Evolutionary conservation across 2,329 filamentous ascomycete species (phyloP).

Genomic region (Neoscytalidium dimidiatum): DNA sequence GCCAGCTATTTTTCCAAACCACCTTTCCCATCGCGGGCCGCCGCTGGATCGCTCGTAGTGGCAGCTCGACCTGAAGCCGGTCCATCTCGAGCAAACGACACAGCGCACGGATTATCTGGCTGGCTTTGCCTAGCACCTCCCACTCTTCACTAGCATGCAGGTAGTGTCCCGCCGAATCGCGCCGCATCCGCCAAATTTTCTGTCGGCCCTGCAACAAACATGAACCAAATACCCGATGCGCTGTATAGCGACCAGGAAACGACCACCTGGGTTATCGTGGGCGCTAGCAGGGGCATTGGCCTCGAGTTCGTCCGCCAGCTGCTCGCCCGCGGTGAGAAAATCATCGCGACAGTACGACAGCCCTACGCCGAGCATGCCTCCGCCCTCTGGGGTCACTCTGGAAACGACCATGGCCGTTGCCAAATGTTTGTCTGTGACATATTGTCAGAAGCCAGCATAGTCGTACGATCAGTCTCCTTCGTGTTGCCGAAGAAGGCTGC

Average conservation of each 20-base stretch:
- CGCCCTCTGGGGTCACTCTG: conserved; percentile 43
- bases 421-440: conserved; percentile 56
- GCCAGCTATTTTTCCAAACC: conserved; percentile 1
- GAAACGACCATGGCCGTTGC: conserved; percentile 48
- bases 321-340: conserved; percentile 47
- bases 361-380: conserved; percentile 42
- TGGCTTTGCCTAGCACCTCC: conserved; percentile 12
- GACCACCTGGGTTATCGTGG: conserved; percentile 50
- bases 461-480: conserved; percentile 30
- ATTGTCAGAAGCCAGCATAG: conserved; percentile 54
- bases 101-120: neutral
- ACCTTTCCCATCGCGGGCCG: neutral
- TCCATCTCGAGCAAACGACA: neutral
- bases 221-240: conserved; percentile 47
- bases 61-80: neutral
- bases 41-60: neutral
- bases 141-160: conserved; percentile 18
- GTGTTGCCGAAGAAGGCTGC: neutral
- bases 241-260: conserved; percentile 43
- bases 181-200: conserved; percentile 3
- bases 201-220: conserved; percentile 25
- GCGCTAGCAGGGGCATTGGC: conserved; percentile 52
- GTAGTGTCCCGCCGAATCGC: conserved; percentile 13
- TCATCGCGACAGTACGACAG: conserved; percentile 55
- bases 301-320: conserved; percentile 56